Evolutionary conservation across 352 stramenopile species (phyloP).

Genomic region (Elongisporangium anandrum): DNA sequence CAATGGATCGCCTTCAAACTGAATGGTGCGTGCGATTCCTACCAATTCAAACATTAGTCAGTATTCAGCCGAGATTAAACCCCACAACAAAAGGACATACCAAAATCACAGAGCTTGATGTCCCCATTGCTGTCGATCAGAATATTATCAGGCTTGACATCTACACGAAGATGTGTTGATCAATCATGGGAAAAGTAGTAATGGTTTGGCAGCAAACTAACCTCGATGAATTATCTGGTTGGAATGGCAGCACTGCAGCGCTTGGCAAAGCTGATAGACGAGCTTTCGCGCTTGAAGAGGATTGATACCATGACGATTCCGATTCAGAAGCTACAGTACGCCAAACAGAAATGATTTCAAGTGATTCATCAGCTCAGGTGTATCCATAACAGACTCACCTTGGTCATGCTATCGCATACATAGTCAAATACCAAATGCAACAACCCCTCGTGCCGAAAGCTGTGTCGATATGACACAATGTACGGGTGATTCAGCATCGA

Average conservation of each 20-base stretch:
- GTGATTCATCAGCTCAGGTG: too few species aligned
- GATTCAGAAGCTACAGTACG: conserved; percentile 39
- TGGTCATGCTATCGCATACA: conserved; percentile 63
- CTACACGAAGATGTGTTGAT: too few species aligned
- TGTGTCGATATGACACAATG: conserved; percentile 81
- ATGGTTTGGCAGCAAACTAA: conserved; percentile 9
- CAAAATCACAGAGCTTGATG: conserved; percentile 80
- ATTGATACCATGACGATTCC: conserved; percentile 57
- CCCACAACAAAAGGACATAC: conserved; percentile 16
- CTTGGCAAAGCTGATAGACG: conserved; percentile 71
- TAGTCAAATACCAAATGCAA: conserved; percentile 81
- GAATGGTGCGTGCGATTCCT: conserved; percentile 67
- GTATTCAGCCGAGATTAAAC: neutral
- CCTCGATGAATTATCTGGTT: conserved; percentile 82
- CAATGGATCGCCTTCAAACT: conserved; percentile 73
- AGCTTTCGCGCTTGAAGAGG: conserved; percentile 39
- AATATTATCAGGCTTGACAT: conserved; percentile 84
- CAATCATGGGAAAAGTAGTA: too few species aligned
- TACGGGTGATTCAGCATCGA: conserved; percentile 79
- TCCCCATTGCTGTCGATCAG: conserved; percentile 65
- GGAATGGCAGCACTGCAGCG: conserved; percentile 70
- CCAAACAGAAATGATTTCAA: too few species aligned
- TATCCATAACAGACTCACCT: too few species aligned
- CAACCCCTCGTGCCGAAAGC: conserved; percentile 71
- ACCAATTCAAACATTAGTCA: neutral